These are phyloP conservation scores for Tremella mesenterica DNA, from an alignment of 768 basidiomycete genomes.

Conservation along the genomic window DNA sequence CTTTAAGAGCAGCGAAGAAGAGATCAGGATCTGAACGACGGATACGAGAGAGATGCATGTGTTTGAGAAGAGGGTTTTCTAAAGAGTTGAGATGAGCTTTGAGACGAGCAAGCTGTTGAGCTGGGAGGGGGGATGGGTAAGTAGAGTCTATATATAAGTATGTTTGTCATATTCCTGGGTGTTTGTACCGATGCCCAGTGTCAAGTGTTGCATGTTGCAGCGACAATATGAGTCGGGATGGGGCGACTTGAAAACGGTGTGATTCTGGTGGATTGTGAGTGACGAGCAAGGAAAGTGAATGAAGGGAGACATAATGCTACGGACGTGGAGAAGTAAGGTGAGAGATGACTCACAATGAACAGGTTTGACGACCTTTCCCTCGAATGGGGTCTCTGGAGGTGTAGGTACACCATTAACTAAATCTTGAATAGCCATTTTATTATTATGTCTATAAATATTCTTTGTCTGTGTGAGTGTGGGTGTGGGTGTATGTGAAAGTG, in stretches of 20 bases:
- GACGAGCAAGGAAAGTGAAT: too few species aligned
- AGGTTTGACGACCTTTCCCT: background rate
- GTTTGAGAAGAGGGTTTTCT: constrained; percentile 58
- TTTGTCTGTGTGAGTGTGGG: too few species aligned
- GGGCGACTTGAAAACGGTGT: too few species aligned
- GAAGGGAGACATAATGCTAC: too few species aligned
- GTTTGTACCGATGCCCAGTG: too few species aligned
- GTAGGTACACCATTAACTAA: background rate
- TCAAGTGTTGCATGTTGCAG: too few species aligned
- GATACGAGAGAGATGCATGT: constrained; percentile 71
- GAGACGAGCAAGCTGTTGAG: constrained; percentile 34
- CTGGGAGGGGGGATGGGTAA: constrained; percentile 10
- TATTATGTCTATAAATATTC: too few species aligned
- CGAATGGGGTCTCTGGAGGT: background rate
- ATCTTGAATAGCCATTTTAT: too few species aligned
- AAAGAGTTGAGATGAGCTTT: constrained; percentile 24
- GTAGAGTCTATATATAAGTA: background rate
- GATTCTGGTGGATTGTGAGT: too few species aligned
- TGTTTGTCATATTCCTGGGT: too few species aligned
- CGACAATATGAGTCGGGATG: too few species aligned
- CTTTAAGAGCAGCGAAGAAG: constrained; percentile 69
- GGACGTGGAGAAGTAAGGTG: background rate
- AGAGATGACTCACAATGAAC: background rate
- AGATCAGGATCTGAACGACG: constrained; percentile 62
- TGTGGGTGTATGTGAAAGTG: too few species aligned